phyloP scores from a whole-genome alignment of 108 stramenopile genomes.

The Licmophora abbreviata region DNA sequence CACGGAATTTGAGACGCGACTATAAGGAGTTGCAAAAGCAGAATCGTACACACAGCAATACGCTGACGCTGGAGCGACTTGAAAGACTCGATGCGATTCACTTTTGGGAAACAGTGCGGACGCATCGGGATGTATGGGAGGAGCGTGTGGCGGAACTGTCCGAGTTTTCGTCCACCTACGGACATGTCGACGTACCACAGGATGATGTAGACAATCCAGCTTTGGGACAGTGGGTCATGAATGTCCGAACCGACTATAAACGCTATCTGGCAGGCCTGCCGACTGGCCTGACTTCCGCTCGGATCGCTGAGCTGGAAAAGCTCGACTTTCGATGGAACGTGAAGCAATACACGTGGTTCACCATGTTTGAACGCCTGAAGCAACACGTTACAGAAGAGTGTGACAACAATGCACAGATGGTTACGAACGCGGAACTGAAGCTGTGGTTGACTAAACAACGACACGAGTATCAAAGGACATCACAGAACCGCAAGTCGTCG shows the following conservation, averaged over 20 bases:
- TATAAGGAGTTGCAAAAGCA: slow-evolving; percentile 10
- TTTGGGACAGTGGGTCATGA: slow-evolving; percentile 47
- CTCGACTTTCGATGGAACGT: slow-evolving; percentile 39
- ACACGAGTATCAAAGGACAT: slow-evolving; percentile 17
- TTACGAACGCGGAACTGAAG: slow-evolving; percentile 18
- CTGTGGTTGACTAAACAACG: slow-evolving; percentile 45
- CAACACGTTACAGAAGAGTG: slow-evolving; percentile 26
- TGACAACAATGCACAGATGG: slow-evolving; percentile 19
- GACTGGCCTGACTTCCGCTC: slow-evolving; percentile 18
- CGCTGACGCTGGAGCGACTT: slow-evolving; percentile 24
- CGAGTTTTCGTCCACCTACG: slow-evolving; percentile 13
- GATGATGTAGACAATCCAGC: slow-evolving; percentile 17
- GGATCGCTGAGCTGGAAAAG: slow-evolving; percentile 29
- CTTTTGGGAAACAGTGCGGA: slow-evolving; percentile 14
- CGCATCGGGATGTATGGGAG: slow-evolving; percentile 21
- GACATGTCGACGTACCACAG: slow-evolving; percentile 41
- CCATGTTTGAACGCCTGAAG: slow-evolving; percentile 24
- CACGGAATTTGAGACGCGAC: slow-evolving; percentile 32
- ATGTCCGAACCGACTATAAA: slow-evolving; percentile 35
- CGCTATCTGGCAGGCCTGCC: slow-evolving; percentile 13
- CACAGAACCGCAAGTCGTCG: slow-evolving; percentile 1
- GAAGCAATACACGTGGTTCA: slow-evolving; percentile 21
- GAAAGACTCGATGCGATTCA: slow-evolving; percentile 14
- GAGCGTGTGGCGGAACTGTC: slow-evolving; percentile 18
- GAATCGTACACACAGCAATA: slow-evolving; percentile 1